Evolutionary conservation across 2,329 filamentous ascomycete genomes (phyloP).

Genomic region (Furcasterigmium furcatum): DNA sequence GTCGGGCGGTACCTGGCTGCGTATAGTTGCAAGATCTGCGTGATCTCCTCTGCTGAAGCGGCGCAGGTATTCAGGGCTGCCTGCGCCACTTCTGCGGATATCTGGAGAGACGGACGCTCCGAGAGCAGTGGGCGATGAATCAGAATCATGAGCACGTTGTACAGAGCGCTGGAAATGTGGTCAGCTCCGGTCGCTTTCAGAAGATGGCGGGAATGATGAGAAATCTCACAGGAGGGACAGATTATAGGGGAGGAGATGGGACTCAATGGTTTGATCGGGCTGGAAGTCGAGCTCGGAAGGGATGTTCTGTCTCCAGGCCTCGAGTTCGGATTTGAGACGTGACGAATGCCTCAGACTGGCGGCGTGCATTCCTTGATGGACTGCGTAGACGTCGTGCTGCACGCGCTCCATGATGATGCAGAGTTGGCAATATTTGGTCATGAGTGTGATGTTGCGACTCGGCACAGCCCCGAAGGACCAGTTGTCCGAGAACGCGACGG

Average conservation of each 20-base stretch:
- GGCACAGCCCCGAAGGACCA: conserved; percentile 23
- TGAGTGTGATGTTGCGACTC: conserved; percentile 38
- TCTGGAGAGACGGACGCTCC: conserved; percentile 42
- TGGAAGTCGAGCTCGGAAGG: conserved; percentile 38
- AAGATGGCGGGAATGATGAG: background rate
- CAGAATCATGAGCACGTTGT: conserved; percentile 48
- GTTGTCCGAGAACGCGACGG: conserved; percentile 30
- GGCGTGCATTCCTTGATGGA: conserved; percentile 25
- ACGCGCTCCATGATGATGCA: conserved; percentile 44
- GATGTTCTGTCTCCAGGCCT: conserved; percentile 35
- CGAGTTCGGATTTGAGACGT: conserved; percentile 34
- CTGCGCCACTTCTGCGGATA: conserved; percentile 32
- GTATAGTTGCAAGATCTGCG: conserved; percentile 38
- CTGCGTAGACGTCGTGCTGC: conserved; percentile 40
- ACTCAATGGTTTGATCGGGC: conserved; percentile 16
- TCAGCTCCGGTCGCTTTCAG: background rate
- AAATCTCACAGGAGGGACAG: conserved; percentile 33
- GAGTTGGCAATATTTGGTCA: conserved; percentile 35
- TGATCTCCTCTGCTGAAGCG: conserved; percentile 40
- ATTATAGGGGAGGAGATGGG: conserved; percentile 38
- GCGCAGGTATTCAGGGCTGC: conserved; percentile 42
- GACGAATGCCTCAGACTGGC: conserved; percentile 31
- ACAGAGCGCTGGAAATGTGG: conserved; percentile 31
- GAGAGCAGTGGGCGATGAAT: conserved; percentile 50
- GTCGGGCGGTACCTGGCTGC: conserved; percentile 39